Evolutionary conservation across 1,284 basidiomycete species (phyloP).

Genomic region (Apiotrichum veenhuisii): DNA sequence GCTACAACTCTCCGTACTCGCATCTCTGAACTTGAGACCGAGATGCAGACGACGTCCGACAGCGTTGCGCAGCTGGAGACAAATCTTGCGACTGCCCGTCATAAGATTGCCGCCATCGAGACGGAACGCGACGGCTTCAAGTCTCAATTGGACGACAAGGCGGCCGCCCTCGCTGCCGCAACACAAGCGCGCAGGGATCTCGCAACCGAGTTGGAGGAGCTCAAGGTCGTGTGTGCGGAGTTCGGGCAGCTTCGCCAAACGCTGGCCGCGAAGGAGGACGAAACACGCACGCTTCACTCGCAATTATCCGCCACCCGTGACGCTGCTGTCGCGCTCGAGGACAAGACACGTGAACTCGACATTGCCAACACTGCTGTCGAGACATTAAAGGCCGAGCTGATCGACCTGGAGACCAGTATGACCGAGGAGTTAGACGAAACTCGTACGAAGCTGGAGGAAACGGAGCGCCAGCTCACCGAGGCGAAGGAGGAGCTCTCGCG

Average conservation of each 20-base stretch:
- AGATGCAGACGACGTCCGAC: constrained; percentile 1
- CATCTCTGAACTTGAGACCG: constrained; percentile 3
- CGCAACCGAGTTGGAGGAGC: not conserved
- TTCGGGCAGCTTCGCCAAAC: not conserved
- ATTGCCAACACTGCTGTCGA: constrained; percentile 1
- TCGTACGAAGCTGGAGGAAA: constrained; percentile 16
- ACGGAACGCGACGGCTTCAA: constrained; percentile 7
- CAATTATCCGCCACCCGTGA: not conserved
- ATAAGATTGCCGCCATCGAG: not conserved
- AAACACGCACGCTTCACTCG: not conserved
- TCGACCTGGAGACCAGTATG: constrained; percentile 15
- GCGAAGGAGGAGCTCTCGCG: not conserved
- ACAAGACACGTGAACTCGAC: not conserved
- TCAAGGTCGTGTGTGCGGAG: not conserved
- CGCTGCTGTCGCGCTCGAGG: not conserved
- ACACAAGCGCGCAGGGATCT: not conserved
- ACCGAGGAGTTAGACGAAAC: constrained; percentile 17
- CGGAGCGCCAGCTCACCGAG: not conserved
- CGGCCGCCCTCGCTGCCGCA: not conserved
- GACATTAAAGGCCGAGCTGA: constrained; percentile 5
- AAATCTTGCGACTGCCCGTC: not conserved
- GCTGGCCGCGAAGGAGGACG: not conserved
- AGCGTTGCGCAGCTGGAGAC: constrained; percentile 5
- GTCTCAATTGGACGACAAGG: not conserved
- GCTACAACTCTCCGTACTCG: not conserved